Percentiles rank a stretch among this genome's conserved stretches.
These are phyloP conservation scores for Insectozyma bohioensis DNA, from an alignment of 1,139 yeast species.

Conservation along the genomic window DNA sequence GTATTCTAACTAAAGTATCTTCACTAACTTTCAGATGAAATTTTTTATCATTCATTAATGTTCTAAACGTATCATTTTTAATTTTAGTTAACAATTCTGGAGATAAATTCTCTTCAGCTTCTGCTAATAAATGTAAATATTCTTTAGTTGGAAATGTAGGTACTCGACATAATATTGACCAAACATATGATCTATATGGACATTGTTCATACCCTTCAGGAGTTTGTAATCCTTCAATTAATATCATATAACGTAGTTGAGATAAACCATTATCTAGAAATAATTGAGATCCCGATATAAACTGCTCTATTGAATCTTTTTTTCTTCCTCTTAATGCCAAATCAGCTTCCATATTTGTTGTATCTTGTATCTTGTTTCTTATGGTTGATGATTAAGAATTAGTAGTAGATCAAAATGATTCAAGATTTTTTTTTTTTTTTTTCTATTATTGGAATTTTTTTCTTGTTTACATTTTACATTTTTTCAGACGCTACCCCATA, in stretches of 20 bases:
- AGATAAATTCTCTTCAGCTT: conserved; percentile 51
- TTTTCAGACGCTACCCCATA: too few species aligned
- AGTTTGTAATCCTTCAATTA: conserved; percentile 71
- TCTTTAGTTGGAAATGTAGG: conserved; percentile 55
- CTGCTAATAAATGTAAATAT: conserved; percentile 55
- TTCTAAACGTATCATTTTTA: conserved; percentile 83
- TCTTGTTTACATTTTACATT: too few species aligned
- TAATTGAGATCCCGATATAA: conserved; percentile 59
- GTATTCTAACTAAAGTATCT: conserved; percentile 62
- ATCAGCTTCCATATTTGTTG: too few species aligned
- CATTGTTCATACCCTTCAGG: conserved; percentile 52
- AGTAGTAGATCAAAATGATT: too few species aligned
- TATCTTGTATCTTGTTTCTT: too few species aligned
- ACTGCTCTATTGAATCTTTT: conserved; percentile 66
- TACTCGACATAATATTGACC: conserved; percentile 75
- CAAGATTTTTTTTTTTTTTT: too few species aligned
- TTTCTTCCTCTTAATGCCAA: conserved; percentile 47
- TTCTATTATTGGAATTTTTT: too few species aligned
- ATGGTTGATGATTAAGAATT: too few species aligned
- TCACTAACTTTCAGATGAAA: conserved; percentile 72
- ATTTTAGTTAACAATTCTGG: conserved; percentile 63
- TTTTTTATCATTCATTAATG: conserved; percentile 70
- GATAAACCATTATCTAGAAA: conserved; percentile 70
- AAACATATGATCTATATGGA: conserved; percentile 73
- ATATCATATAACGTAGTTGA: conserved; percentile 74